Conservation (phyloP, 441 rosid species). For the Viola pubescens region DNA sequence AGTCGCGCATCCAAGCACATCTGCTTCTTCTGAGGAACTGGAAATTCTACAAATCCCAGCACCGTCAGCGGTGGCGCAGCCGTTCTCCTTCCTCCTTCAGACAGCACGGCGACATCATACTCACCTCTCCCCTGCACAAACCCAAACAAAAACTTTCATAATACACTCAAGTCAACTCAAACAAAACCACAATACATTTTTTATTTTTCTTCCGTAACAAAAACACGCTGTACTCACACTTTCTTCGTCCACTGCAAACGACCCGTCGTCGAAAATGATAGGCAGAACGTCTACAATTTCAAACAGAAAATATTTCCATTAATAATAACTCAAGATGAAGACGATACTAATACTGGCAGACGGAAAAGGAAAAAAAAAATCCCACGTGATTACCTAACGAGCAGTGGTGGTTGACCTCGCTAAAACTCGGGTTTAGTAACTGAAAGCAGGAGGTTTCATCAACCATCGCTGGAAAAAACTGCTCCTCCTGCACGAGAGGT, state of each 20-base stretch:
- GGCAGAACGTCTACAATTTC: conserved; percentile 51
- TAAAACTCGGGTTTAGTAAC: conserved; percentile 36
- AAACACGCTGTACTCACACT: conserved; percentile 25
- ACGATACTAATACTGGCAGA: too few relatives aligned
- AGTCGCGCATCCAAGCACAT: conserved; percentile 40
- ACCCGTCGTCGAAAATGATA: conserved; percentile 37
- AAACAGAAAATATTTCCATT: conserved; percentile 12
- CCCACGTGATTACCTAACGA: conserved; percentile 33
- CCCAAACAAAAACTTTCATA: not conserved
- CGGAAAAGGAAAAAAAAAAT: too few relatives aligned
- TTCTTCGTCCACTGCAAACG: conserved; percentile 38
- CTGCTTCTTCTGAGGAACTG: conserved; percentile 47
- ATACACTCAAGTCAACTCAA: not conserved
- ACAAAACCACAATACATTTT: not conserved
- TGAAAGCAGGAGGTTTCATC: conserved; percentile 40
- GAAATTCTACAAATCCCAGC: conserved; percentile 61
- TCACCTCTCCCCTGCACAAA: conserved; percentile 55
- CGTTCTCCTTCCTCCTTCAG: conserved; percentile 43
- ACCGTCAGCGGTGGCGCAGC: conserved; percentile 45
- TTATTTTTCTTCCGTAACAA: not conserved
- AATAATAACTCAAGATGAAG: conserved; percentile 1
- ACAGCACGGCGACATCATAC: conserved; percentile 57
- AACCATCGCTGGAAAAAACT: conserved; percentile 25
- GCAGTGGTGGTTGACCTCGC: conserved; percentile 30
- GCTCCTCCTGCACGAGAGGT: conserved; percentile 29